Base-by-base conservation (phyloP, 2,329 filamentous ascomycete species). In the Aspergillus intermedius region DNA sequence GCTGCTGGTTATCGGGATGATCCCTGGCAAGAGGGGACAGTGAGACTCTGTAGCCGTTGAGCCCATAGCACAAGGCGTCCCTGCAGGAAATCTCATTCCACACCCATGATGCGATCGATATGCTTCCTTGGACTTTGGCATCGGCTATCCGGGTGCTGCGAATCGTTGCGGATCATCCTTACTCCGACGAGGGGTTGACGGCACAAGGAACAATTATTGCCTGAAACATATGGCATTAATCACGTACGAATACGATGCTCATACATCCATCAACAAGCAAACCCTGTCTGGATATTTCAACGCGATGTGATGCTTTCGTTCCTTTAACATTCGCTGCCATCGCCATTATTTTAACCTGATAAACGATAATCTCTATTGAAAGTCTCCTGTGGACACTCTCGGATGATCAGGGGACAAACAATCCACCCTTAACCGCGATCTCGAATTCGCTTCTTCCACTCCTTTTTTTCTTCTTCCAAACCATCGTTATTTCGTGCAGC, bases 21-120 rank as follows among this genome's bases (percentile, higher is more conserved):
- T 73, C 70, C 49, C 70, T 62, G 35, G 70, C 72, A 53, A 73
- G 64, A 48, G 70, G 70, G 23, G 70, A 73, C 65, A 23, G 69
- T 73, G 45, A 72, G 59, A 54, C 68, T 70, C 54, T 67, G 64
- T 19, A 73, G 57, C 49, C 67, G 60, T 49, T 71, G 62, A 42
- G 67, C 58, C 70, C 70, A 73, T 63, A 65, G 63, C 50, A 67
- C 65, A 44, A 73, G 64, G 58, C 67, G 67, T 49, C 66, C 63
- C 52, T 69, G 66, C 47, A 69, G 52, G 48, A 62, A 57, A 55
- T 56, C 57, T 42, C 58, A 49, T 61, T 65, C 64, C 44, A 59
- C 60, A 57, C 58, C 64, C 63, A 67, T 67, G 42, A 53, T 65
- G 43, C 46, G 47, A 54, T 43, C 46, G 47, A 54, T 43, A 48